Evolutionary conservation across 495 filamentous ascomycete species (phyloP).

Genomic region (Podospora comata): DNA sequence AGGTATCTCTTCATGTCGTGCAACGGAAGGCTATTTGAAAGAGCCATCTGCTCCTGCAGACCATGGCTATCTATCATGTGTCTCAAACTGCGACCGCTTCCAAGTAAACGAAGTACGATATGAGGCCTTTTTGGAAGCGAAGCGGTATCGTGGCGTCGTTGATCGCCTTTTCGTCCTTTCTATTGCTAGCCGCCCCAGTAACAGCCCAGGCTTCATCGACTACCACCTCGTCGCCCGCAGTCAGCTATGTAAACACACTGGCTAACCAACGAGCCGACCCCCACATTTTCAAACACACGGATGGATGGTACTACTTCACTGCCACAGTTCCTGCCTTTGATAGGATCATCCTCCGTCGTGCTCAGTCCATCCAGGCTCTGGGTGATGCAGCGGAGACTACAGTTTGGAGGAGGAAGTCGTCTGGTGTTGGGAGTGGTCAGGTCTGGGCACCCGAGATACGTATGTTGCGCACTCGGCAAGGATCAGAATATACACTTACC

Average conservation of each 20-base stretch:
- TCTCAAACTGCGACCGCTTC: too few relatives aligned
- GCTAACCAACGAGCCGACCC: conserved; percentile 30
- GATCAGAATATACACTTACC: background rate
- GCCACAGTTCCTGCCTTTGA: conserved; percentile 46
- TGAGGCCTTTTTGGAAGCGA: background rate
- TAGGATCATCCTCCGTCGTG: conserved; percentile 47
- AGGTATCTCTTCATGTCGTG: too few relatives aligned
- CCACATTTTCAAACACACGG: conserved; percentile 43
- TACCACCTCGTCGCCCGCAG: conserved; percentile 17
- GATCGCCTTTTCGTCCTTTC: background rate
- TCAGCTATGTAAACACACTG: conserved; percentile 28
- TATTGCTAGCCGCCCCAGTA: background rate
- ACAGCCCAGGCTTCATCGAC: background rate
- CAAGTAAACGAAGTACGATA: background rate
- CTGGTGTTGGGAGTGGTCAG: conserved; percentile 47
- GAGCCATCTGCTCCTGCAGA: too few relatives aligned
- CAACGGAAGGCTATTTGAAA: too few relatives aligned
- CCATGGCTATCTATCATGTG: too few relatives aligned
- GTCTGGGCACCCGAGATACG: conserved; percentile 57
- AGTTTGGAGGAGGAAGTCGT: conserved; percentile 39
- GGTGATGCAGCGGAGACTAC: conserved; percentile 38
- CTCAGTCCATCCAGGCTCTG: conserved; percentile 49
- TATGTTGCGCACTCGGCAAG: background rate
- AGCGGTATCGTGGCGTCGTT: background rate
- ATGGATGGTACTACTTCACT: conserved; percentile 53